A percentile compares a stretch with the other conserved stretches of the same genome.
Conservation (phyloP, 495 filamentous ascomycete species). For the Penicillium mononematosum region DNA sequence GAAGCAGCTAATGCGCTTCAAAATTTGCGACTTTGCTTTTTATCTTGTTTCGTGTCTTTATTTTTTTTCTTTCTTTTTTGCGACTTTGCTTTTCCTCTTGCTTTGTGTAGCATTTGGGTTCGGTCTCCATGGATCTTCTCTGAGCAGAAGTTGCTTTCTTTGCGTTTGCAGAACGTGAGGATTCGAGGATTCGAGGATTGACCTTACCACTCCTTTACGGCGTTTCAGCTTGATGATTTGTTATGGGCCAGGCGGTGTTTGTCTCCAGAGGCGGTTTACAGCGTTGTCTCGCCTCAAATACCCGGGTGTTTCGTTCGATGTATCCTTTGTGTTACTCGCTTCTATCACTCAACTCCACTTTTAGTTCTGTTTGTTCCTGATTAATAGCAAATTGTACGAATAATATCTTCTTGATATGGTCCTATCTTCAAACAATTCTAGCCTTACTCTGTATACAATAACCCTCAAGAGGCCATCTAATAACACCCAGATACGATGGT, state of each 20-base stretch:
- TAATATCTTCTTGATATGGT: not conserved
- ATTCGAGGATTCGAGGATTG: not conserved
- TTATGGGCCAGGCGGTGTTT: conserved; percentile 28
- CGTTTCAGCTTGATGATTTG: conserved; percentile 26
- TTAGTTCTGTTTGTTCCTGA: not conserved
- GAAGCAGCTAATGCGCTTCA: conserved; percentile 10
- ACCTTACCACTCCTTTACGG: conserved; percentile 14
- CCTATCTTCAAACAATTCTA: not conserved
- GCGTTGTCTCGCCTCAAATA: conserved; percentile 26
- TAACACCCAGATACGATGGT: not conserved
- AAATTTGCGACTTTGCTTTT: conserved; percentile 8
- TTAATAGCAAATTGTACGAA: conserved; percentile 1
- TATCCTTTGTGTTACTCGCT: conserved; percentile 5
- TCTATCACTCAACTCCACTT: not conserved
- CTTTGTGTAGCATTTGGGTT: conserved; percentile 21
- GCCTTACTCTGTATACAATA: not conserved
- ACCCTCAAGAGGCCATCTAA: not conserved
- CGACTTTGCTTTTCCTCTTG: conserved; percentile 3
- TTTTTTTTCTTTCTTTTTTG: not conserved
- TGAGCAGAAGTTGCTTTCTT: not conserved
- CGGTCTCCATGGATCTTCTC: conserved; percentile 3
- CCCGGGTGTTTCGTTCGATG: conserved; percentile 23
- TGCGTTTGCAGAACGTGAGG: not conserved
- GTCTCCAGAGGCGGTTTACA: conserved; percentile 21
- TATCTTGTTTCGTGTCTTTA: not conserved